Percentiles rank a stretch among this genome's conserved stretches.
Evolutionary conservation across 1,284 basidiomycete genomes (phyloP).

Genomic region (Chalciporus sp.): DNA sequence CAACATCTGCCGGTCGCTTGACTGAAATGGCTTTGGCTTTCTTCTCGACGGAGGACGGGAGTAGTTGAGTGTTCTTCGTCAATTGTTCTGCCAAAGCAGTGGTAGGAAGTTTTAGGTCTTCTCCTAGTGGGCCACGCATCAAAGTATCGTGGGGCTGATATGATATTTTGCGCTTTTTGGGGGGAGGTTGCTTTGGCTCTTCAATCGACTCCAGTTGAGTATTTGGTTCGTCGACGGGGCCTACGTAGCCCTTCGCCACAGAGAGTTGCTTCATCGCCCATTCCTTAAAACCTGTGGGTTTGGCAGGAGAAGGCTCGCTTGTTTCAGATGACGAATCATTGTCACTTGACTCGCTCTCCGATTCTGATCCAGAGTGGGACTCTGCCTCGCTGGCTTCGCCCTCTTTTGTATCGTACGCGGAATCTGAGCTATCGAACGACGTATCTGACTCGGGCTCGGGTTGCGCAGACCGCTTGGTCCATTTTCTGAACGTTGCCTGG

Average conservation of each 20-base stretch:
- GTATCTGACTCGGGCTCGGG: conserved; percentile 49
- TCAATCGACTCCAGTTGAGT: conserved; percentile 2
- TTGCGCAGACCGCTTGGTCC: conserved; percentile 38
- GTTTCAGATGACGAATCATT: conserved; percentile 8
- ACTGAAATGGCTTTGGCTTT: conserved; percentile 59
- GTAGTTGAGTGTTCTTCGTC: conserved; percentile 27
- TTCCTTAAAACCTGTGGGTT: conserved; percentile 70
- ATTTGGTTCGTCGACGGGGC: conserved; percentile 14
- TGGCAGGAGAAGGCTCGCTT: conserved; percentile 26
- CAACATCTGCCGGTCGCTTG: conserved; percentile 71
- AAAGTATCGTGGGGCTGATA: conserved; percentile 34
- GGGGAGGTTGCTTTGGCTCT: conserved; percentile 30
- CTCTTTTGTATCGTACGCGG: conserved; percentile 54
- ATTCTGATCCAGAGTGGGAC: conserved; percentile 6
- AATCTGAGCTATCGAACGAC: conserved; percentile 79
- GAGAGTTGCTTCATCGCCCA: conserved; percentile 83
- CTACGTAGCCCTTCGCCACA: conserved; percentile 53
- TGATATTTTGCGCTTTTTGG: conserved; percentile 48
- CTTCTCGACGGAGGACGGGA: conserved; percentile 1
- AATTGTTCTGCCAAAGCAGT: conserved; percentile 62
- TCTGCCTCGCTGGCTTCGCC: conserved; percentile 28
- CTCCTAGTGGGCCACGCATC: conserved; percentile 71
- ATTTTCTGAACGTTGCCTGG: conserved; percentile 42
- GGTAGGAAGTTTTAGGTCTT: conserved; percentile 61
- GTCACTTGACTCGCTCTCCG: conserved; percentile 11